Evolutionary conservation across 495 filamentous ascomycete genomes (phyloP), one percentile per base, ranked within the genome.

Genomic region (Penicillium waksmanii): DNA sequence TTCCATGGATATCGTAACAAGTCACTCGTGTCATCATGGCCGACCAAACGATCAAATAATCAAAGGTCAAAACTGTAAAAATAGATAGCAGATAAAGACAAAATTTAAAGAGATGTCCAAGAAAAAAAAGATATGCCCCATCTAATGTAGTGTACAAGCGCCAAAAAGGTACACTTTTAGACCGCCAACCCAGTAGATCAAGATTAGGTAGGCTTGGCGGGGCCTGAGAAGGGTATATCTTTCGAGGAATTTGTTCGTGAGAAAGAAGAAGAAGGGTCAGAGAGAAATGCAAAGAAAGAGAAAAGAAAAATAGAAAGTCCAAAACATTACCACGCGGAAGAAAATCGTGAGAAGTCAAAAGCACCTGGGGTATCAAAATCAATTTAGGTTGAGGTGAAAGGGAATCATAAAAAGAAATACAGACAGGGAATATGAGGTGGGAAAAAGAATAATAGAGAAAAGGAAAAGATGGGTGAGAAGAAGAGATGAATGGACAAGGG

Each of bases 81-180:
- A 38, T 13, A 38, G 5, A 5, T 13, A 13, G 5, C 27, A 31
- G 17, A 19, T 19, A 46, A 46, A 46, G 17, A 15, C 18, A 46
- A 46, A 46, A 46, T 21, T 7, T 4, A 0, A 18, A 19, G 21
- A 27, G 46, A 27, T 5, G 11, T 31, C 27, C 27, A 31, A n/a
- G 46, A 27, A 48, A 27, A 12, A 12, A 48, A 23, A 27, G n/a
- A 15, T 4, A 17, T 18, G 42, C 15, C 21, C 46, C 46, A n/a
- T 48, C 46, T 48, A 48, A 25, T 13, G 21, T 48, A 48, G 46
- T 48, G 46, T 48, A 48, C 46, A 48, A 23, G 46, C 46, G 11
- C 21, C 46, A 27, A 10, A 13, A 13, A 25, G 15, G 46, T 48
- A 48, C 46, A 48, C 46, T 48, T 48, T 48, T 48, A 48, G 19